These are phyloP conservation scores for Fagus crenata DNA, from an alignment of 306 rosid species.

Conservation along the genomic window DNA sequence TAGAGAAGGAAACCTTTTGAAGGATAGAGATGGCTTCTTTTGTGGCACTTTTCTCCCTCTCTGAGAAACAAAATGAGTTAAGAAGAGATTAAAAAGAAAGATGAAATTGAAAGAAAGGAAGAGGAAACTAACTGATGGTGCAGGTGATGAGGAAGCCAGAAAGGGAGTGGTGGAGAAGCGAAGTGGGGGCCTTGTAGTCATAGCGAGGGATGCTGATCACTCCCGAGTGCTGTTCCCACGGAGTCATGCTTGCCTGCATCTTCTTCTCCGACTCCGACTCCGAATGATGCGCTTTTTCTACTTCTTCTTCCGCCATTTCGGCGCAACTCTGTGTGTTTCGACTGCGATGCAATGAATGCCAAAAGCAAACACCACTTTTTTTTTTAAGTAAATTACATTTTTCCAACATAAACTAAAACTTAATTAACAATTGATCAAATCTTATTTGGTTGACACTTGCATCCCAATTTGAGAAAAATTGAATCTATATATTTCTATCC, in stretches of 20 bases:
- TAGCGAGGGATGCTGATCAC: constrained; percentile 88
- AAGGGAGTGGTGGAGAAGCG: constrained; percentile 63
- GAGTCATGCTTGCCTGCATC: constrained; percentile 54
- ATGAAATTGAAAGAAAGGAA: background rate
- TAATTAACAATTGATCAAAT: too few relatives aligned
- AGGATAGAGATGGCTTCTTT: constrained; percentile 87
- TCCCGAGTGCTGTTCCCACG: constrained; percentile 89
- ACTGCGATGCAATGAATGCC: too few relatives aligned
- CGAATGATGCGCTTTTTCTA: constrained; percentile 10
- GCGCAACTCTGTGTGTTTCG: too few relatives aligned
- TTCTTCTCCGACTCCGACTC: constrained; percentile 1
- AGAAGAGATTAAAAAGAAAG: background rate
- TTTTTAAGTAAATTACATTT: too few relatives aligned
- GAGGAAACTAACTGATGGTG: constrained; percentile 56
- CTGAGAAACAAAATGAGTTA: constrained; percentile 39
- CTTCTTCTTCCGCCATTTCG: background rate
- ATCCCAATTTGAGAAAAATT: too few relatives aligned
- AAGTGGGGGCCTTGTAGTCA: constrained; percentile 82
- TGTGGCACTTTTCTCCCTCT: constrained; percentile 93
- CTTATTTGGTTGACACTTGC: too few relatives aligned
- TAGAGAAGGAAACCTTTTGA: constrained; percentile 46
- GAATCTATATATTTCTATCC: too few relatives aligned
- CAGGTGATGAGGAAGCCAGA: constrained; percentile 89
- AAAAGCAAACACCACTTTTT: too few relatives aligned
- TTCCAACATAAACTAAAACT: too few relatives aligned